These are phyloP conservation scores for Pseudophaeomoniella oleicola DNA, from an alignment of 2,329 filamentous ascomycete genomes.

Conservation along the genomic window DNA sequence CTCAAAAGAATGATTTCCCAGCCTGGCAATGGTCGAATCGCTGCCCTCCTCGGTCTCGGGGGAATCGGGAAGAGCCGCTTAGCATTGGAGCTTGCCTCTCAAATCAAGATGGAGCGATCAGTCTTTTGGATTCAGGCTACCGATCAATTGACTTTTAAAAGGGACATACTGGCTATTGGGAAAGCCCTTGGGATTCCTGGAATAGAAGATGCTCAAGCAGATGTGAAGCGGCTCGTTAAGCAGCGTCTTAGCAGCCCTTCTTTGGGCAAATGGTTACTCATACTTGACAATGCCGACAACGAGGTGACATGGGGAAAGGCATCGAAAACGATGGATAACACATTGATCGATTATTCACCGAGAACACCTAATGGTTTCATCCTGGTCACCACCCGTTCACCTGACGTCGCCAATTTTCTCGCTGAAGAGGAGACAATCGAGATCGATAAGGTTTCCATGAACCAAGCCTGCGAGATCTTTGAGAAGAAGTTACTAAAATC, in stretches of 20 bases:
- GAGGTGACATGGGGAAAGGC: conserved; percentile 1
- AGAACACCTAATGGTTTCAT: conserved; percentile 1
- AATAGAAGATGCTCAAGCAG: conserved; percentile 11
- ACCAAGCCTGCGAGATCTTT: conserved; percentile 1
- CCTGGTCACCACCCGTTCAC: conserved; percentile 1
- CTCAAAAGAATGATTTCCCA: conserved; percentile 5
- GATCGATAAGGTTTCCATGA: conserved; percentile 1
- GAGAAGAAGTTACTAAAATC: conserved; percentile 1
- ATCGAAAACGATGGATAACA: conserved; percentile 7
- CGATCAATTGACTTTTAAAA: conserved; percentile 10
- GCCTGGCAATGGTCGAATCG: too few species aligned
- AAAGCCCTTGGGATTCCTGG: conserved; percentile 6
- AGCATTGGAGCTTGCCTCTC: conserved; percentile 11
- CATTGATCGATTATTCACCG: neutral
- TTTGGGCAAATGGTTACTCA: conserved; percentile 16
- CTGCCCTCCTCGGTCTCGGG: conserved; percentile 11
- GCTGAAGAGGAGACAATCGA: conserved; percentile 1
- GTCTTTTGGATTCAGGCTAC: conserved; percentile 17
- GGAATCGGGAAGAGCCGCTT: conserved; percentile 14
- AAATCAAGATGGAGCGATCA: conserved; percentile 1
- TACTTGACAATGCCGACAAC: conserved; percentile 18
- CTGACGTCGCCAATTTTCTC: conserved; percentile 1
- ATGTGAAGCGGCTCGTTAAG: conserved; percentile 13
- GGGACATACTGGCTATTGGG: conserved; percentile 13
- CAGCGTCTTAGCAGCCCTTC: conserved; percentile 12